Base-by-base conservation (phyloP, 202 grass and related monocot genomes). In the Cymbopogon flexuosus region DNA sequence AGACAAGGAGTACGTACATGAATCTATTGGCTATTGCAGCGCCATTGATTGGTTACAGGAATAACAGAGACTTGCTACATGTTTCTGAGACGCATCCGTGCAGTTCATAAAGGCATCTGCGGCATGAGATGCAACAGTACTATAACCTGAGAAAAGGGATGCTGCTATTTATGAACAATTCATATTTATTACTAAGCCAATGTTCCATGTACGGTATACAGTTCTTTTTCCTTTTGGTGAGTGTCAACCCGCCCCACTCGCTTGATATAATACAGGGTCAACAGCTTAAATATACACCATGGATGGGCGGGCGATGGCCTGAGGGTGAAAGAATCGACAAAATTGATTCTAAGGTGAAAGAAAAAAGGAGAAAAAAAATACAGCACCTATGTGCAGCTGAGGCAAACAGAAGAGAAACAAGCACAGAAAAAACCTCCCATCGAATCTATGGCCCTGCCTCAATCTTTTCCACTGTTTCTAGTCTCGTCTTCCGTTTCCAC, bases 401-500 rank as follows among this genome's bases (percentile, higher is more conserved):
- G 85, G 59, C 47, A 81, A 83, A 86, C 76, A 59, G 81, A 90
- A 89, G 86, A 70, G 27, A 72, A 84, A 79, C 69, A 34, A 19
- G 11, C 69, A 19, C 21, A 21, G 68, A 79, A 73, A 77, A 82
- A 51, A 39, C 24, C 31, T 67, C 18, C 14, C 12, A 18, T n/a
- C 0, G 46, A 2, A 16, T 12, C 84, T 94, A 95, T 39, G 84
- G 60, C 68, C 88, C 90, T 19, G 92, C 76, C 77, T 99, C 96
- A 13, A 99, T 99, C 83, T 69, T 99, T 59, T 99, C 96, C 5
- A 96, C 76, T 6, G 88, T 90, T 85, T 99, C 96, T 73, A 91
- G 76, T 58, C 96, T 91, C 18, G 92, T 85, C 84, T 96, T 99
- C 57, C 96, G 89, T 88, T 91, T 99, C 96, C 96, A 96, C 59